A percentile compares a stretch with the other conserved stretches of the same genome.
Evolutionary conservation across 257 asterid genomes (phyloP).

Genomic region (Perilla frutescens): DNA sequence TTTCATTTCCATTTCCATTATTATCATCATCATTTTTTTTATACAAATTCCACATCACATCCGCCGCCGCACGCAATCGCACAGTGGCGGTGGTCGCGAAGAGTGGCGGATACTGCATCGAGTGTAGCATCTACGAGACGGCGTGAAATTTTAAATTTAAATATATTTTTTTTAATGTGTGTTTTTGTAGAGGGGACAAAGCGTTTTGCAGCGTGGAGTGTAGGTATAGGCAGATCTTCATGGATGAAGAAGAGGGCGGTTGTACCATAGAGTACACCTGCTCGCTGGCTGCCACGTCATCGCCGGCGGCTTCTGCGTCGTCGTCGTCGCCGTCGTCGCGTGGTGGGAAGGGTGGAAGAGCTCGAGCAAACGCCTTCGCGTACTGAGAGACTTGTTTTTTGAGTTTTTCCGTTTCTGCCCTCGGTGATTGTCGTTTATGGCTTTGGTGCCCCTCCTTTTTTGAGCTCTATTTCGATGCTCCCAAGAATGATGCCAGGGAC

Average conservation of each 20-base stretch:
- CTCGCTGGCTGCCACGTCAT: constrained; percentile 52
- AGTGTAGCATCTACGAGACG: not conserved
- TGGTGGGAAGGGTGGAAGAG: constrained; percentile 44
- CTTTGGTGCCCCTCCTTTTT: constrained; percentile 29
- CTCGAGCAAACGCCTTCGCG: constrained; percentile 59
- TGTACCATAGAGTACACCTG: constrained; percentile 59
- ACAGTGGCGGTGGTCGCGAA: too few species aligned
- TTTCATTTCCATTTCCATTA: not conserved
- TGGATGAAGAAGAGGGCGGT: constrained; percentile 77
- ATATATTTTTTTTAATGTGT: too few species aligned
- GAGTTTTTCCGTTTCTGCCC: constrained; percentile 51
- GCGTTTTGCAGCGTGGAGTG: constrained; percentile 93
- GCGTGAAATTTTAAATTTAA: not conserved
- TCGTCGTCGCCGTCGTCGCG: constrained; percentile 32
- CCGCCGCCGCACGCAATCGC: too few species aligned
- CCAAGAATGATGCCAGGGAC: constrained; percentile 40
- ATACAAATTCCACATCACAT: too few species aligned
- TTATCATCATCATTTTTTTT: too few species aligned
- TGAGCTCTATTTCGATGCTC: constrained; percentile 23
- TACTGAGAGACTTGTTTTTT: constrained; percentile 38
- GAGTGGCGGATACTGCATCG: not conserved
- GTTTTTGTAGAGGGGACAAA: constrained; percentile 72
- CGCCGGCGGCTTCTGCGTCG: constrained; percentile 36
- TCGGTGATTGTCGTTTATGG: constrained; percentile 35
- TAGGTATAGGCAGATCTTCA: constrained; percentile 85